Base-by-base conservation (phyloP, 2,329 filamentous ascomycete genomes). In the Neofusicoccum ribis region DNA sequence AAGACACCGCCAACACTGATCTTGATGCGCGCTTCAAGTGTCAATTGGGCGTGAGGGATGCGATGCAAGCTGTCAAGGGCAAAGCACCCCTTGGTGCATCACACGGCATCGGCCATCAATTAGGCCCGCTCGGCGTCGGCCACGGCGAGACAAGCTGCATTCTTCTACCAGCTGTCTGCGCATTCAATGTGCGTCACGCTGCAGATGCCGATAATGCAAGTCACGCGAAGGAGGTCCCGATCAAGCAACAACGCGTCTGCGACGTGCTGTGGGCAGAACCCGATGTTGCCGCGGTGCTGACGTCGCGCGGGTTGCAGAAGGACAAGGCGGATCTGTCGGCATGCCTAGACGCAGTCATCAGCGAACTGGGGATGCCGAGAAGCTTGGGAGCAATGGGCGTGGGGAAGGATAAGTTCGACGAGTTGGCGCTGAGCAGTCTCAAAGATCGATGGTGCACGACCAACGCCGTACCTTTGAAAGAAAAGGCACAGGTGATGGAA, bases 101-200 rank as follows among this genome's bases (percentile, higher is more conserved):
- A 49, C 79, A 81, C 68, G 79, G 73, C 1, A 81, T 80, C 50
- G 79, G 79, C 15, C 79, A 81, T 68, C 79, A 81, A 65, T 68
- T 84, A 59, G 76, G 74, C 14, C 85, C 85, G 0, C 71, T 85
- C 3, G 85, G 85, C 0, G 85, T 88, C 2, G 82, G 83, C 0
- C 86, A 89, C 70, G 86, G 86, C 11, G 85, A 87, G 72, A 88
- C 85, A 34, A 86, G 83, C 68, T 88, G 82, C 70, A 82, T 84
- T 51, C 76, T 86, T 64, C 77, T 83, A 41, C 85, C 86, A 0
- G 80, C 82, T 0, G 85, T 88, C 5, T 84, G 84, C 70, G 84
- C 83, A 70, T 88, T 79, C 70, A 89, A 88, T 65, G 76, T 77
- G 1, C 14, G 17, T 3, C 63, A 65, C 52, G 52, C 63, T 5